phyloP scores from a whole-genome alignment of 1,139 yeast species.

The Yamadazyma friedrichii region DNA sequence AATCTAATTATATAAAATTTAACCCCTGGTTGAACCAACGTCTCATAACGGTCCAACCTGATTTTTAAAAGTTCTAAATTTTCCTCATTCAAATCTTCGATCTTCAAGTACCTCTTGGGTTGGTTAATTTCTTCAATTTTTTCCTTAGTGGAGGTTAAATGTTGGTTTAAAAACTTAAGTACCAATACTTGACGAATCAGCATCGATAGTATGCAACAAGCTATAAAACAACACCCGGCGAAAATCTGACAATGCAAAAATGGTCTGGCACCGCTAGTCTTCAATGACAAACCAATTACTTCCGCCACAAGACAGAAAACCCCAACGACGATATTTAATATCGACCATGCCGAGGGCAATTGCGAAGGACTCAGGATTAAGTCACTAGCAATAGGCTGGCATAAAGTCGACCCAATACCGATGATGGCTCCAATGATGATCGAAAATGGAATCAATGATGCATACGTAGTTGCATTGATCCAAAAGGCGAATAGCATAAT shows the following conservation, averaged over 20 bases:
- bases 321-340: conserved; percentile 48
- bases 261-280: conserved; percentile 34
- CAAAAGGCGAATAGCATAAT: conserved; percentile 48
- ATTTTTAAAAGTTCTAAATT: conserved; percentile 18
- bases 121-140: conserved; percentile 7
- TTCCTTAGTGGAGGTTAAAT: conserved; percentile 10
- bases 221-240: conserved; percentile 49
- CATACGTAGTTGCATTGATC: conserved; percentile 54
- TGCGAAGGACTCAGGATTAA: conserved; percentile 43
- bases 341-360: conserved; percentile 62
- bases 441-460: conserved; percentile 51
- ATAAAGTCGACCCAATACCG: conserved; percentile 67
- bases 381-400: conserved; percentile 60
- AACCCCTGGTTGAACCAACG: conserved; percentile 14
- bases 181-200: conserved; percentile 34
- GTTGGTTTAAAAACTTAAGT: conserved; percentile 15
- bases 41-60: conserved; percentile 21
- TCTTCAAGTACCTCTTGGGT: conserved; percentile 15
- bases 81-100: conserved; percentile 11
- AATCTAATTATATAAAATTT: conserved; percentile 17
- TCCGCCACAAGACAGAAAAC: conserved; percentile 48
- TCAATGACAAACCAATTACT: conserved; percentile 47
- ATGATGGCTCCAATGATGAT: conserved; percentile 52
- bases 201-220: conserved; percentile 26
- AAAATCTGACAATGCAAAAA: conserved; percentile 61